Evolutionary conservation across 495 filamentous ascomycete genomes (phyloP), one percentile per base, ranked within the genome.

Genomic region (Podospora fimiseda): DNA sequence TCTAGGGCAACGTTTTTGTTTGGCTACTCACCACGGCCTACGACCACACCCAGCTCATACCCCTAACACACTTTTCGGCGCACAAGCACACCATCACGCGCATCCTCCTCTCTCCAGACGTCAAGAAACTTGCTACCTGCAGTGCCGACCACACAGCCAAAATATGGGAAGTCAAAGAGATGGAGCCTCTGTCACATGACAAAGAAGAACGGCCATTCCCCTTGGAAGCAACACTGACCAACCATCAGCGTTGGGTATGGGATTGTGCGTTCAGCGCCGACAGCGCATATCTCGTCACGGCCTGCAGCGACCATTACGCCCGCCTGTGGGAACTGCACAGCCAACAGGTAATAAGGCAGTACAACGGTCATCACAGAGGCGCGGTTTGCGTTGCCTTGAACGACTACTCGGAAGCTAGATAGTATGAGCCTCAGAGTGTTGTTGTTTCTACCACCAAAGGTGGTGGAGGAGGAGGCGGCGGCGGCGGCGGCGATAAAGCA

Each of bases 221-320:
- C 11, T 77, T 96, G 4, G 90, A 97, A 67, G 91, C 89, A 4
- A 95, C 89, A 2, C 80, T 98, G 1, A 83, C 86, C n/a, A 86
- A 87, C 51, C 93, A 98, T 67, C 93, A 98, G 69, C 85, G 93
- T 30, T 98, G 93, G 93, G 93, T 98, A 0, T 98, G 93, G 93
- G 93, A 98, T 69, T 98, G 93, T 65, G 93, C 93, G 2, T 98
- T 97, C 72, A 93, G 88, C 53, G 93, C 94, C 9, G 93, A 98
- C 65, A 91, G 86, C 30, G 93, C 93, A 0, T 98, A 98, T 64
- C 74, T 98, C 2, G 93, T 98, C n/a, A 98, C 94, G 2, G 94
- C 94, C 9, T 97, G 93, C 64, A 90, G 85, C 45, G 93, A 98
- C 68, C 93, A 98, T 68, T 98, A 95, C 67, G 93, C 93, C 1